Percentiles rank a stretch among this genome's conserved stretches.
Evolutionary conservation across 345 rosid species (phyloP).

Genomic region (Euphorbia peplus): DNA sequence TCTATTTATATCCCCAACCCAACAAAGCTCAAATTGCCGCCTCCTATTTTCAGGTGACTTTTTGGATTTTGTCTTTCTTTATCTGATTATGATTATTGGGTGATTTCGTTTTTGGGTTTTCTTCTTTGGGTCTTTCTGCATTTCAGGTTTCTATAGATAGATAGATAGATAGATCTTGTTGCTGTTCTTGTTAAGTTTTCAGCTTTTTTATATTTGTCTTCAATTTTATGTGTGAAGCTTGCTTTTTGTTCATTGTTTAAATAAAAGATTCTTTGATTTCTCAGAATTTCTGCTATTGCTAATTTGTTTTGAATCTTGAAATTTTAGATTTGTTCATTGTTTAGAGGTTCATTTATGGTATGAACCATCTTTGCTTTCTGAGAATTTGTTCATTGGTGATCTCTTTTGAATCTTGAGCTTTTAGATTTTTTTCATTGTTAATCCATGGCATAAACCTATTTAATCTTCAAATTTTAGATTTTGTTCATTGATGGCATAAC

Average conservation of each 20-base stretch:
- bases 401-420: too few species aligned
- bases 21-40: not conserved
- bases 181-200: not conserved
- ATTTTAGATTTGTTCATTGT: not conserved
- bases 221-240: not conserved
- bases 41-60: not conserved
- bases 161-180: not conserved
- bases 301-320: not conserved
- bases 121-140: conserved; percentile 12
- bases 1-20: not conserved
- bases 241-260: not conserved
- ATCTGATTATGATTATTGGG: not conserved
- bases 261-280: not conserved
- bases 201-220: not conserved
- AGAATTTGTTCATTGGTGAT: too few species aligned
- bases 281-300: not conserved
- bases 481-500: too few species aligned
- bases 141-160: conserved; percentile 9
- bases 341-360: not conserved
- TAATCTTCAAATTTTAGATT: too few species aligned
- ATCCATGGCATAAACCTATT: too few species aligned
- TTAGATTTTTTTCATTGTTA: too few species aligned
- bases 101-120: not conserved
- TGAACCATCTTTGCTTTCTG: too few species aligned
- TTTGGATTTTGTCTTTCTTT: not conserved